Evolutionary conservation across 352 stramenopile species (phyloP).

Genomic region (Phytophthora rubi): DNA sequence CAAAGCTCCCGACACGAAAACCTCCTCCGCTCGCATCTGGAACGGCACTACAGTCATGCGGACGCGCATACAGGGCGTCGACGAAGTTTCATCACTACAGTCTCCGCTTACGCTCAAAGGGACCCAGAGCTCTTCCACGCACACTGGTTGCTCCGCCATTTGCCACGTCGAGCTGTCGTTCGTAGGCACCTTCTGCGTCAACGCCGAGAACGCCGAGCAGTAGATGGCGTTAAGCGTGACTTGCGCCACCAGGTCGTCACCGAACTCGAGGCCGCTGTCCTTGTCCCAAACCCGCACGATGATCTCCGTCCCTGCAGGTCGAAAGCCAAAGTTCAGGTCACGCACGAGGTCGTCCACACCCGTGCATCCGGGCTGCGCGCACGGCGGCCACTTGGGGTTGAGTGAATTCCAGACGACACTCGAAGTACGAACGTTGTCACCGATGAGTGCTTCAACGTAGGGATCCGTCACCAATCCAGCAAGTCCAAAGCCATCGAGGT

Average conservation of each 20-base stretch:
- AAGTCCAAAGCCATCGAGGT: constrained; percentile 82
- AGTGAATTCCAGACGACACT: constrained; percentile 71
- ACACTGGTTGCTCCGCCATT: constrained; percentile 71
- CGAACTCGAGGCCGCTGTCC: constrained; percentile 89
- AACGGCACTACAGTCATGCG: constrained; percentile 80
- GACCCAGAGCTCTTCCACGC: constrained; percentile 82
- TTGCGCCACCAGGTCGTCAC: constrained; percentile 80
- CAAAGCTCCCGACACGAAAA: constrained; percentile 52
- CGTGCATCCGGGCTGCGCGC: constrained; percentile 47
- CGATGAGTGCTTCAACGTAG: constrained; percentile 78
- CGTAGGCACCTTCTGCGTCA: constrained; percentile 50
- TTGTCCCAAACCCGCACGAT: constrained; percentile 75
- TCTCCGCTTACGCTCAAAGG: constrained; percentile 49
- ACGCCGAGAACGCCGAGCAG: constrained; percentile 73
- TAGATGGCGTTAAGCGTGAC: constrained; percentile 82
- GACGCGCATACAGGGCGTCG: constrained; percentile 70
- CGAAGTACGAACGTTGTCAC: constrained; percentile 69
- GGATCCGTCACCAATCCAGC: constrained; percentile 75
- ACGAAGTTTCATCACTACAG: constrained; percentile 26
- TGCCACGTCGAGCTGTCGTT: constrained; percentile 69
- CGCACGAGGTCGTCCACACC: constrained; percentile 54
- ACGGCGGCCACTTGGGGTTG: constrained; percentile 82
- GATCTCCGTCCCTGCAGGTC: constrained; percentile 78
- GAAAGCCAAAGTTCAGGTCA: constrained; percentile 89
- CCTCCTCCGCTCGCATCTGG: constrained; percentile 70